These are phyloP conservation scores for Martiniozyma asiatica DNA, from an alignment of 1,139 yeast species.

Conservation along the genomic window DNA sequence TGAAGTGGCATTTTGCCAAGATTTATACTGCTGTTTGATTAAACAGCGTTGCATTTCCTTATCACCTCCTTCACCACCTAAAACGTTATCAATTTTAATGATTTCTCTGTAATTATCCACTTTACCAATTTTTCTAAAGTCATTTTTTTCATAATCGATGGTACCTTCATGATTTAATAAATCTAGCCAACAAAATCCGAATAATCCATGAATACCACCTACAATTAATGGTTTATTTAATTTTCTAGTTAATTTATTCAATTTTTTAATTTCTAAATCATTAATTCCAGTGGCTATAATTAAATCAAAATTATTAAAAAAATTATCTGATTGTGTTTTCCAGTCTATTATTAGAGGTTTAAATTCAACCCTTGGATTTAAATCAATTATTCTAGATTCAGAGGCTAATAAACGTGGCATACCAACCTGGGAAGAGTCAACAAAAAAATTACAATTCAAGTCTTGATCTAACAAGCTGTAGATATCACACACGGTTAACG, in stretches of 20 bases:
- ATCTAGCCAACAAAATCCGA: constrained; percentile 74
- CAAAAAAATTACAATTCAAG: constrained; percentile 66
- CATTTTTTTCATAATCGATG: constrained; percentile 41
- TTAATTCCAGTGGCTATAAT: constrained; percentile 63
- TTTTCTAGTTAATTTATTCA: constrained; percentile 45
- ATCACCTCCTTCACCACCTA: constrained; percentile 33
- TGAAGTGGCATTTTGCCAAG: constrained; percentile 25
- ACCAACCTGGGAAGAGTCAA: constrained; percentile 52
- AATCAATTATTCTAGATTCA: constrained; percentile 43
- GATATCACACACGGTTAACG: constrained; percentile 58
- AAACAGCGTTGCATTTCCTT: constrained; percentile 33
- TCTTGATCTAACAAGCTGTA: constrained; percentile 48
- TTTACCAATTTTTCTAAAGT: constrained; percentile 34
- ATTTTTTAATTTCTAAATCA: constrained; percentile 27
- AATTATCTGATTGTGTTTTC: constrained; percentile 23
- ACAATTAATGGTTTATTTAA: constrained; percentile 55
- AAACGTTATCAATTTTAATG: constrained; percentile 30
- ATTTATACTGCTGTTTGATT: constrained; percentile 40
- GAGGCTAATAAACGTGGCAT: constrained; percentile 43
- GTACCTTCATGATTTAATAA: constrained; percentile 49
- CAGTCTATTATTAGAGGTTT: constrained; percentile 27
- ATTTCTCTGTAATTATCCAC: constrained; percentile 41
- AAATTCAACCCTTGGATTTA: constrained; percentile 67
- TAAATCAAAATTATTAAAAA: constrained; percentile 52
- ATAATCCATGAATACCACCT: constrained; percentile 65